Evolutionary conservation across 2,329 filamentous ascomycete genomes (phyloP).

Genomic region (Lasiodiplodia citricola): DNA sequence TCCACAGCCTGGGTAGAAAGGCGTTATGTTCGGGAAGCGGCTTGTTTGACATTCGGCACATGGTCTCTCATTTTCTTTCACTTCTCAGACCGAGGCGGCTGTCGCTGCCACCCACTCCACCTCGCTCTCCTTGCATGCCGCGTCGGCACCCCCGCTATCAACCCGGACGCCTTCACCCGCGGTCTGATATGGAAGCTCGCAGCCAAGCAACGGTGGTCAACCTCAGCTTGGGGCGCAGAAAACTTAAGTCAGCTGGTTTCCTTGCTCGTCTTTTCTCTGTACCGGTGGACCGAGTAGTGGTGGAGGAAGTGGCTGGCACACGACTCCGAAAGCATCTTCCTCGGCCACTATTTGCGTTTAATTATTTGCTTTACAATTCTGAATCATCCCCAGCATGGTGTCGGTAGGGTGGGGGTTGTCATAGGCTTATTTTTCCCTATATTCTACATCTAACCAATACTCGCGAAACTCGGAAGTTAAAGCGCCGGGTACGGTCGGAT

Average conservation of each 20-base stretch:
- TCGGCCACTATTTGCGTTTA: slow-evolving; percentile 24
- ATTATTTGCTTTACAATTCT: slow-evolving; percentile 16
- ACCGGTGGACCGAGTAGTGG: slow-evolving; percentile 25
- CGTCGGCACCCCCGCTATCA: slow-evolving; percentile 19
- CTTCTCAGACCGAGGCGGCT: slow-evolving; percentile 10
- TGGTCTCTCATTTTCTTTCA: slow-evolving; percentile 22
- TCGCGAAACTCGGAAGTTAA: slow-evolving; percentile 21
- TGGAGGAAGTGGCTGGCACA: slow-evolving; percentile 26
- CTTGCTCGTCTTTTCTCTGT: slow-evolving; percentile 7
- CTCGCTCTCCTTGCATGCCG: slow-evolving; percentile 16
- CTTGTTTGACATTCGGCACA: slow-evolving; percentile 23
- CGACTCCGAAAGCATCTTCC: slow-evolving; percentile 19
- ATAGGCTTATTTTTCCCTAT: slow-evolving; percentile 15
- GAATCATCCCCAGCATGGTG: slow-evolving; percentile 25
- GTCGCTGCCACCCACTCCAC: slow-evolving; percentile 17
- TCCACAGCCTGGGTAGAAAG: slow-evolving; percentile 22
- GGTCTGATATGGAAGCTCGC: slow-evolving; percentile 25
- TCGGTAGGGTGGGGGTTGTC: slow-evolving; percentile 23
- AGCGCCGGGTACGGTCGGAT: slow-evolving; percentile 10
- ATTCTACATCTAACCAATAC: slow-evolving; percentile 11
- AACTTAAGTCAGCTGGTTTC: slow-evolving; percentile 22
- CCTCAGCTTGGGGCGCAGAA: slow-evolving; percentile 22
- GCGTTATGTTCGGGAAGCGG: slow-evolving; percentile 26
- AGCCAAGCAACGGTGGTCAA: slow-evolving; percentile 2
- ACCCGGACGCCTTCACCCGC: slow-evolving; percentile 18